Conservation (phyloP, 805 yeast genomes). For the Kodamaea restingae region DNA sequence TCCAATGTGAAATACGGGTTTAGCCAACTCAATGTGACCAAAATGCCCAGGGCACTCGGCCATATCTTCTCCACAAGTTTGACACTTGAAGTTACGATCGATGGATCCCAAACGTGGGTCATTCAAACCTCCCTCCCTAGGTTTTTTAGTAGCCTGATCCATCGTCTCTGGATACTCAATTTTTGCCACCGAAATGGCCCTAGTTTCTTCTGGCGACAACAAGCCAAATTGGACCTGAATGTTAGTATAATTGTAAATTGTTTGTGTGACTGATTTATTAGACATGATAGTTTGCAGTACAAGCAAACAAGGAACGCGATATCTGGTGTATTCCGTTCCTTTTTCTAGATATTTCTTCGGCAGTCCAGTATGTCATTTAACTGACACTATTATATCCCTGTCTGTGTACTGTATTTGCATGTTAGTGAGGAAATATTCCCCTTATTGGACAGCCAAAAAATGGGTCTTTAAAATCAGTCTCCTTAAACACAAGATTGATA, state of each 20-base stretch:
- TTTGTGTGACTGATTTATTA: too few species aligned
- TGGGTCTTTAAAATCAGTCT: too few species aligned
- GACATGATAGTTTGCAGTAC: too few species aligned
- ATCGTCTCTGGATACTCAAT: slow-evolving; percentile 99
- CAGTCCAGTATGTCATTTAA: too few species aligned
- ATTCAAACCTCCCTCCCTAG: slow-evolving; percentile 94
- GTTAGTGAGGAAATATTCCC: too few species aligned
- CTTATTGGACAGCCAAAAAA: too few species aligned
- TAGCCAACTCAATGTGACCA: slow-evolving; percentile 97
- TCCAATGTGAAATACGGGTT: slow-evolving; percentile 98
- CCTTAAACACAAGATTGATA: too few species aligned
- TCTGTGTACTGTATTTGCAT: too few species aligned
- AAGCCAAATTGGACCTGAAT: slow-evolving; percentile 87
- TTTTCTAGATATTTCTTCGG: too few species aligned
- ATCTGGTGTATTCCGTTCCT: too few species aligned
- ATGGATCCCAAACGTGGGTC: slow-evolving; percentile 97
- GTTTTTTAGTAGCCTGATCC: slow-evolving; percentile 94
- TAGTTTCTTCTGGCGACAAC: slow-evolving; percentile 90
- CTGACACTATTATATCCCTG: too few species aligned
- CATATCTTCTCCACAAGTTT: slow-evolving; percentile 99
- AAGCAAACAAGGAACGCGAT: too few species aligned
- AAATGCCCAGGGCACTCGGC: slow-evolving; percentile 99
- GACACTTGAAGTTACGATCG: slow-evolving; percentile 96
- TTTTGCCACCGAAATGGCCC: slow-evolving; percentile 97
- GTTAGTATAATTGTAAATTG: slow-evolving; percentile 15